Evolutionary conservation across 2,329 filamentous ascomycete genomes (phyloP).

Genomic region (Epichloe typhina): DNA sequence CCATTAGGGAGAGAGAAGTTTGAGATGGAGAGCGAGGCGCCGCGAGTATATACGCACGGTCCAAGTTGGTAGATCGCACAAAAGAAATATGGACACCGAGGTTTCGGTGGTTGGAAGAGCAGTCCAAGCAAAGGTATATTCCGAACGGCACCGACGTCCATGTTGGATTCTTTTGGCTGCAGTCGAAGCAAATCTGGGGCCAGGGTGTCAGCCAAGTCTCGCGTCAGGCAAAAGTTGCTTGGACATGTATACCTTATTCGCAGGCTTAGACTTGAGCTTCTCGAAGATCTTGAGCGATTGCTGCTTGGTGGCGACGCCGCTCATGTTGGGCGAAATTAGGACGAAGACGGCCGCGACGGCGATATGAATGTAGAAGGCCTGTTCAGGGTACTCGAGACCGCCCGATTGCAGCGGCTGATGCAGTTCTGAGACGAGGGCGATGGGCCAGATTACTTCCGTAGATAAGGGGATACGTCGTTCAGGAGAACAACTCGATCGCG

Average conservation of each 20-base stretch:
- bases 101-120: slow-evolving; percentile 92
- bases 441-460: background rate
- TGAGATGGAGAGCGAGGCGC: no score
- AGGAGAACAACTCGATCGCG: slow-evolving; percentile 23
- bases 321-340: slow-evolving; percentile 34
- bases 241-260: slow-evolving; percentile 62
- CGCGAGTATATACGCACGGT: slow-evolving; percentile 52
- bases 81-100: slow-evolving; percentile 98
- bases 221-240: background rate
- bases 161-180: slow-evolving; percentile 91
- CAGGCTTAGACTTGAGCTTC: slow-evolving; percentile 86
- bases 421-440: background rate
- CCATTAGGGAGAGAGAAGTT: no score
- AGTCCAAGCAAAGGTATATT: slow-evolving; percentile 97
- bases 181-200: slow-evolving; percentile 88
- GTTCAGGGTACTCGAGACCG: background rate
- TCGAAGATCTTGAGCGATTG: slow-evolving; percentile 96
- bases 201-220: background rate
- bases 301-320: slow-evolving; percentile 69
- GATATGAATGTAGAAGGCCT: background rate
- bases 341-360: background rate
- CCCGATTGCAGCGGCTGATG: background rate
- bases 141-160: slow-evolving; percentile 97
- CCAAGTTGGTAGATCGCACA: slow-evolving; percentile 94
- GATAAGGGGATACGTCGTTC: slow-evolving; percentile 11